A percentile compares a stretch with the other conserved stretches of the same genome.
Conservation (phyloP, 2,329 filamentous ascomycete genomes). For the Moelleriella libera region DNA sequence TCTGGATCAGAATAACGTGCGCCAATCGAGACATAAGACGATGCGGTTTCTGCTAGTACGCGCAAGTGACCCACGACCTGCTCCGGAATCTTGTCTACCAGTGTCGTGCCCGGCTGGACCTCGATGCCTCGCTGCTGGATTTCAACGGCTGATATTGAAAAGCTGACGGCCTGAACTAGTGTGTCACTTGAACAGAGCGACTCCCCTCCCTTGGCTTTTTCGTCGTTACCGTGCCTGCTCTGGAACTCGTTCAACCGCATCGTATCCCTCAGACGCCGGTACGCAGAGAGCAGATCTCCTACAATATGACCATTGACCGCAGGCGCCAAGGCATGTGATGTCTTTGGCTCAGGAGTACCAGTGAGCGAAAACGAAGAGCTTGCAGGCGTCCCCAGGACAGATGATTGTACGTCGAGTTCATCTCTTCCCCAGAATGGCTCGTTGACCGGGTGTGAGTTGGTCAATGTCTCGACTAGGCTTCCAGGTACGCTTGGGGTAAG, state of each 20-base stretch:
- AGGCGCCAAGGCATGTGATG: slow-evolving; percentile 3
- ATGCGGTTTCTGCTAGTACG: slow-evolving; percentile 75
- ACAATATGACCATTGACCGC: slow-evolving; percentile 15
- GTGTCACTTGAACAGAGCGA: slow-evolving; percentile 42
- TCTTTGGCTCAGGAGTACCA: slow-evolving; percentile 11
- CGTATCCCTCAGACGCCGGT: slow-evolving; percentile 45
- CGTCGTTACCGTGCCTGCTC: slow-evolving; percentile 20
- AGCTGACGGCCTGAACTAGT: slow-evolving; percentile 56
- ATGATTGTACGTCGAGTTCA: slow-evolving; percentile 18
- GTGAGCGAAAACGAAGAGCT: slow-evolving; percentile 26
- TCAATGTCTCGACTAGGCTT: slow-evolving; percentile 20
- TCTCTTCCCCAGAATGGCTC: slow-evolving; percentile 26
- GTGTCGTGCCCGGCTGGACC: slow-evolving; percentile 54
- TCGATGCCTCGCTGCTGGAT: slow-evolving; percentile 83
- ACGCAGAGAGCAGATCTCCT: slow-evolving; percentile 44
- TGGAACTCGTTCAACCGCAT: slow-evolving; percentile 39
- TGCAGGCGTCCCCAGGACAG: slow-evolving; percentile 22
- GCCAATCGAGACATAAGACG: slow-evolving; percentile 70
- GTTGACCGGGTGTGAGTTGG: slow-evolving; percentile 21
- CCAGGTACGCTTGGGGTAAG: slow-evolving; percentile 22
- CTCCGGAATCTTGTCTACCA: slow-evolving; percentile 74
- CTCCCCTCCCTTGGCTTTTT: slow-evolving; percentile 17
- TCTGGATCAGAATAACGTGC: slow-evolving; percentile 46
- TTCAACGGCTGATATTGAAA: slow-evolving; percentile 76
- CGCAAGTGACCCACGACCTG: slow-evolving; percentile 76